These are phyloP conservation scores for Hypoxylon cercidicola DNA, from an alignment of 495 filamentous ascomycete species.

Conservation along the genomic window DNA sequence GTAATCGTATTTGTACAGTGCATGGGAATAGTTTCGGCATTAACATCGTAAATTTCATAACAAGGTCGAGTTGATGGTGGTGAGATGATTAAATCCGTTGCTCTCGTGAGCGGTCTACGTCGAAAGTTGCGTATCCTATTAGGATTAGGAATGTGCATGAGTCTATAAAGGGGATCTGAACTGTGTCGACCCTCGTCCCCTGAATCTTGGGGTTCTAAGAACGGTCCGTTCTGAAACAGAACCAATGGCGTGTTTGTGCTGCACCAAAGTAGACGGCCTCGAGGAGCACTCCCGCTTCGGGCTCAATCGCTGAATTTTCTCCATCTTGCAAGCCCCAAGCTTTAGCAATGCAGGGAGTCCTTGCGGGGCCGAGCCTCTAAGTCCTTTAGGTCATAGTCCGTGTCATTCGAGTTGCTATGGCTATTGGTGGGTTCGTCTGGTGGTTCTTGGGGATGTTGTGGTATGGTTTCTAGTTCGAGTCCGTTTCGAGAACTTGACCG, in stretches of 20 bases:
- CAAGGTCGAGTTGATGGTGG: constrained; percentile 6
- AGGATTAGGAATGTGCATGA: no score
- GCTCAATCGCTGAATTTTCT: no score
- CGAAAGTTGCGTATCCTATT: no score
- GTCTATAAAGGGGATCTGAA: no score
- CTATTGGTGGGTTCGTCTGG: constrained; percentile 23
- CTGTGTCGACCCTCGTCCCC: no score
- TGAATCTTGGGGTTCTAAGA: no score
- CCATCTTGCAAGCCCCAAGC: neutral
- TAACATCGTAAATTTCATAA: constrained; percentile 38
- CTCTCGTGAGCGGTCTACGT: no score
- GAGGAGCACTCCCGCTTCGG: no score
- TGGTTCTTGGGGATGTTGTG: constrained; percentile 47
- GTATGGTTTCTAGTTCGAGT: constrained; percentile 50
- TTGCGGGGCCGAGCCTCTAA: constrained; percentile 1
- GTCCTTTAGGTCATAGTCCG: constrained; percentile 49
- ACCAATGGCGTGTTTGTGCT: no score
- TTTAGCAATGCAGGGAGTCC: neutral
- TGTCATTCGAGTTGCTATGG: constrained; percentile 53
- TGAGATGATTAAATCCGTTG: neutral
- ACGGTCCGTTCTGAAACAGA: no score
- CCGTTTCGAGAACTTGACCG: constrained; percentile 41
- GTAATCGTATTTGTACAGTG: constrained; percentile 35
- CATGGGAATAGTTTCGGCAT: constrained; percentile 20
- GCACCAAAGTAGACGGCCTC: neutral